These are phyloP conservation scores for Leccinum boreale DNA, from an alignment of 768 basidiomycete species.

Conservation along the genomic window DNA sequence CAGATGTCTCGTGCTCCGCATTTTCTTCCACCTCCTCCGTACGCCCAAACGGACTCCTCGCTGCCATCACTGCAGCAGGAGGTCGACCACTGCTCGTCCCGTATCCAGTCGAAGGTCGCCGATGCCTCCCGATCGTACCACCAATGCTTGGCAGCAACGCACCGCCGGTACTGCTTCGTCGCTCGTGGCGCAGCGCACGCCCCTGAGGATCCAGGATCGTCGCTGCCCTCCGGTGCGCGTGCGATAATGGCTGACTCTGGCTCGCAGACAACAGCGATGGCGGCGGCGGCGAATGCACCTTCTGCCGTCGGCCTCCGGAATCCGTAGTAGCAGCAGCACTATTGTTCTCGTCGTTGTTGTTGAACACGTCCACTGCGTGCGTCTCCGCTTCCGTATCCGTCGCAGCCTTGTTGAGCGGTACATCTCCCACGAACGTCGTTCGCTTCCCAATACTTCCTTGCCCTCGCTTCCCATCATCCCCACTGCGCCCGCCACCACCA, in stretches of 20 bases:
- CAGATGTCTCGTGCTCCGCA: constrained; percentile 39
- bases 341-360: constrained; percentile 13
- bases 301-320: constrained; percentile 18
- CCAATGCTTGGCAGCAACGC: constrained; percentile 45
- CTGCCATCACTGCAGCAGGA: constrained; percentile 2
- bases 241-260: constrained; percentile 56
- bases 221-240: constrained; percentile 68
- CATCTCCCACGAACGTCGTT: constrained; percentile 49
- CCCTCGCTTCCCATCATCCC: constrained; percentile 41
- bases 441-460: constrained; percentile 41
- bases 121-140: constrained; percentile 63
- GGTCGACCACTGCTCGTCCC: constrained; percentile 31
- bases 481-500: constrained; percentile 36
- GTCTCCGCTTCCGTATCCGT: constrained; percentile 33
- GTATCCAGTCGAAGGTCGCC: constrained; percentile 70
- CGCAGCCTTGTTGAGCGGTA: constrained; percentile 37
- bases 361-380: constrained; percentile 16
- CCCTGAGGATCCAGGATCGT: constrained; percentile 72
- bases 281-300: constrained; percentile 27
- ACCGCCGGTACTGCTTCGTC: constrained; percentile 75
- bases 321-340: constrained; percentile 12
- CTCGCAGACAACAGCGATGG: constrained; percentile 37
- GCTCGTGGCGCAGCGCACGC: constrained; percentile 60
- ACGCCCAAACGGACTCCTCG: constrained; percentile 48
- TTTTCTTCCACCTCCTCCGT: constrained; percentile 48